These are phyloP conservation scores for Seiridium cupressi DNA, from an alignment of 2,329 filamentous ascomycete genomes.

Conservation along the genomic window DNA sequence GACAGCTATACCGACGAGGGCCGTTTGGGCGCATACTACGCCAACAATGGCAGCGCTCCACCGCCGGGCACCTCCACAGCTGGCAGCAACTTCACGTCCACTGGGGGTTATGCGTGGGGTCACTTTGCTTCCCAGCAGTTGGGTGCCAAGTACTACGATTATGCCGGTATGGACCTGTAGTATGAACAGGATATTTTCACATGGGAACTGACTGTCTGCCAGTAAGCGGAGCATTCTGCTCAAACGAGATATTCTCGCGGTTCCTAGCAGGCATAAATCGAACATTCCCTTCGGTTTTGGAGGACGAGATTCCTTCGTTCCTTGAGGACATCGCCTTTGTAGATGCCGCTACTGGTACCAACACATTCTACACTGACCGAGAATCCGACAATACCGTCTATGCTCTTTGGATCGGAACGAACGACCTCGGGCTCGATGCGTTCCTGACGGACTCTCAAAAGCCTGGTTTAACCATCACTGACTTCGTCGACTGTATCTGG, in stretches of 20 bases:
- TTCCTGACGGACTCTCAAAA: conserved; percentile 66
- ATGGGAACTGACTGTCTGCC: not conserved
- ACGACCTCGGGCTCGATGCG: conserved; percentile 67
- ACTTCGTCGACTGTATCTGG: conserved; percentile 70
- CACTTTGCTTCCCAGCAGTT: conserved; percentile 63
- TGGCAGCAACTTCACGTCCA: conserved; percentile 50
- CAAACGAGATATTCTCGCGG: conserved; percentile 63
- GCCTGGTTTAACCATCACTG: conserved; percentile 55
- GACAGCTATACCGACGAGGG: conserved; percentile 77
- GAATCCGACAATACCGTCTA: conserved; percentile 65
- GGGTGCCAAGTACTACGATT: conserved; percentile 59
- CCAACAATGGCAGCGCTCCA: conserved; percentile 56
- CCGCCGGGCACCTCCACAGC: conserved; percentile 54
- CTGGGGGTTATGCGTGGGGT: conserved; percentile 68
- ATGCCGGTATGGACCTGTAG: conserved; percentile 46
- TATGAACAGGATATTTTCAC: not conserved
- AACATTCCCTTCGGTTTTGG: conserved; percentile 60
- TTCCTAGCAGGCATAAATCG: conserved; percentile 46
- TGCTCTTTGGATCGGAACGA: conserved; percentile 78
- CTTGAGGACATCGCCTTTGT: conserved; percentile 43
- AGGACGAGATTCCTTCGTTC: conserved; percentile 60
- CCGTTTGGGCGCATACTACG: conserved; percentile 61
- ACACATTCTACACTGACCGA: conserved; percentile 41
- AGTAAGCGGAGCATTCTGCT: conserved; percentile 70
- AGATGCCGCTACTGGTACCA: conserved; percentile 13